These are phyloP conservation scores for Panellus pusillus DNA, from an alignment of 768 basidiomycete genomes.

Conservation along the genomic window DNA sequence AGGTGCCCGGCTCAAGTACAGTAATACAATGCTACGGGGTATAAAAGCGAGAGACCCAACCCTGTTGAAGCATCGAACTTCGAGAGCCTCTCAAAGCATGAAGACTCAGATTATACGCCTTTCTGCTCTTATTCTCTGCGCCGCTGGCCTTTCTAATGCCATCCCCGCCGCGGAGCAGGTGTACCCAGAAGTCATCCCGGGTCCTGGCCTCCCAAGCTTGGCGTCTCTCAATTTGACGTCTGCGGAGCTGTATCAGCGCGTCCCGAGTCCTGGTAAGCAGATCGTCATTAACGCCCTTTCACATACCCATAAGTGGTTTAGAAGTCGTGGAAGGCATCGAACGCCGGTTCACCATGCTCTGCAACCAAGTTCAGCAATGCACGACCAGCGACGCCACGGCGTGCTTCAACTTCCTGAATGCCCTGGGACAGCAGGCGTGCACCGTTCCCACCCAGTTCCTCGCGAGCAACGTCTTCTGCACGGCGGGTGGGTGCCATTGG, in stretches of 20 bases:
- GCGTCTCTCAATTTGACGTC: background rate
- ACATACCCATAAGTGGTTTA: background rate
- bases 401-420: background rate
- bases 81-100: background rate
- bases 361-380: background rate
- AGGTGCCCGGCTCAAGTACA: background rate
- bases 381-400: background rate
- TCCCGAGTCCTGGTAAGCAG: background rate
- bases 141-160: background rate
- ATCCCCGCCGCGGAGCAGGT: background rate
- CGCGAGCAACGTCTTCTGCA: background rate
- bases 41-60: background rate
- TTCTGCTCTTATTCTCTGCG: background rate
- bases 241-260: background rate
- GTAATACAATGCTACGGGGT: background rate
- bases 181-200: conserved; percentile 1
- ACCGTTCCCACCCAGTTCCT: background rate
- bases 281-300: no score
- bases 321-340: background rate
- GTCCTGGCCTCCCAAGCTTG: background rate
- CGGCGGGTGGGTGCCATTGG: background rate
- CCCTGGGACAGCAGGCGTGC: background rate
- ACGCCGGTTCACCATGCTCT: background rate
- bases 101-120: background rate
- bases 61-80: background rate